A percentile compares a stretch with the other conserved stretches of the same genome.
Conservation (phyloP, 352 stramenopile genomes). For the Globisporangium heterothallicum region DNA sequence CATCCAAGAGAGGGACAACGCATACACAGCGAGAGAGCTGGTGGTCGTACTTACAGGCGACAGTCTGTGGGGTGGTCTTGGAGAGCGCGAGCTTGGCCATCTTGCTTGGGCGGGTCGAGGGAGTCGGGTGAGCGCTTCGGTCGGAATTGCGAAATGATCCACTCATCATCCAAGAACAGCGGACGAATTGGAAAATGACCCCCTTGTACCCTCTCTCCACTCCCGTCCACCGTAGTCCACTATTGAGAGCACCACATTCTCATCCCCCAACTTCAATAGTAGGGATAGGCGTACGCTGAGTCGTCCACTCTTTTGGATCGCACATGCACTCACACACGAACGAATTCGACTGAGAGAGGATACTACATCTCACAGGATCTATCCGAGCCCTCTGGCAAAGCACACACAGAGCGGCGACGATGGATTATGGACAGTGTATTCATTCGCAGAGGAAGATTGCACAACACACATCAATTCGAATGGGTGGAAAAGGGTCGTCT, state of each 20-base stretch:
- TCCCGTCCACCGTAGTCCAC: not conserved
- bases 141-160: constrained; percentile 6
- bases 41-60: constrained; percentile 13
- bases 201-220: not conserved
- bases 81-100: constrained; percentile 48
- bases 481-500: constrained; percentile 5
- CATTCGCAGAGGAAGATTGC: not conserved
- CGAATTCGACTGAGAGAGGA: too few relatives aligned
- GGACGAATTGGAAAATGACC: constrained; percentile 3
- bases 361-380: not conserved
- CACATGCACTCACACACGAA: too few relatives aligned
- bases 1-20: not conserved
- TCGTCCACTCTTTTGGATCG: not conserved
- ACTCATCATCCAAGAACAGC: not conserved
- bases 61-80: constrained; percentile 52
- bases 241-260: not conserved
- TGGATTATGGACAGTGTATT: not conserved
- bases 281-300: not conserved
- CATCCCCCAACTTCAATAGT: not conserved
- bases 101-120: constrained; percentile 1
- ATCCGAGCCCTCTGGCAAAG: not conserved
- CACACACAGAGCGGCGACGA: constrained; percentile 3
- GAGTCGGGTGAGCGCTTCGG: not conserved
- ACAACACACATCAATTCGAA: constrained; percentile 4
- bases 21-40: not conserved